Percentiles rank a stretch among this genome's conserved stretches.
Evolutionary conservation across 148 eudicot genomes (phyloP).

Genomic region (Camellia lanceoleosa): DNA sequence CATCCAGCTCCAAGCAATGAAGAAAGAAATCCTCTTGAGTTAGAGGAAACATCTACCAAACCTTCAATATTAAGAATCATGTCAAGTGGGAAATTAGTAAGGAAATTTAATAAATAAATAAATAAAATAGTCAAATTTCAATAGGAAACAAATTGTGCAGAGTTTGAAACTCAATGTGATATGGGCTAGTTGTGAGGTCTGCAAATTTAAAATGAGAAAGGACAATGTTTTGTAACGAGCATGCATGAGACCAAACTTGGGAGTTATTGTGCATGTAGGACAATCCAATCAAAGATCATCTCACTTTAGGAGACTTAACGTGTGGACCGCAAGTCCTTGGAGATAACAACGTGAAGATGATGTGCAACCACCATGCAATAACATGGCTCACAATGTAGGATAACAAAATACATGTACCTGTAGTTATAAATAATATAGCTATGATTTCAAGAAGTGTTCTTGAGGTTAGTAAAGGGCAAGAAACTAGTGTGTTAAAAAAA

Average conservation of each 20-base stretch:
- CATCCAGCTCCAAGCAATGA: conserved; percentile 66
- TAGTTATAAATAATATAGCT: too few relatives aligned
- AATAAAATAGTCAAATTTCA: not conserved
- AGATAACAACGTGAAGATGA: too few relatives aligned
- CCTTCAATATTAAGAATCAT: conserved; percentile 19
- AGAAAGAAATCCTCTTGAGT: conserved; percentile 61
- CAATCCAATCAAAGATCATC: not conserved
- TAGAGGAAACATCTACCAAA: conserved; percentile 32
- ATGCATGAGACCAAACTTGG: not conserved
- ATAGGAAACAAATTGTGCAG: not conserved
- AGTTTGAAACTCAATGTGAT: not conserved
- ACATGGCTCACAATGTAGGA: too few relatives aligned
- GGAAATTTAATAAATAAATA: not conserved
- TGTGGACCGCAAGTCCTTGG: too few relatives aligned
- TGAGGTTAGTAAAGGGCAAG: not conserved
- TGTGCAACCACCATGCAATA: too few relatives aligned
- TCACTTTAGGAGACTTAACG: too few relatives aligned
- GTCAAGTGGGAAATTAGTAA: not conserved
- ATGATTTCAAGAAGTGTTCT: not conserved
- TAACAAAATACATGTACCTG: too few relatives aligned
- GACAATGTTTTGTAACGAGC: not conserved
- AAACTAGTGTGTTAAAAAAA: not conserved
- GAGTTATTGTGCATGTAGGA: not conserved
- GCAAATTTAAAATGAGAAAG: not conserved
- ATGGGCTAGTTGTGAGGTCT: not conserved